These are phyloP conservation scores for Ceratocystis variospora DNA, from an alignment of 2,329 filamentous ascomycete genomes.

Conservation along the genomic window DNA sequence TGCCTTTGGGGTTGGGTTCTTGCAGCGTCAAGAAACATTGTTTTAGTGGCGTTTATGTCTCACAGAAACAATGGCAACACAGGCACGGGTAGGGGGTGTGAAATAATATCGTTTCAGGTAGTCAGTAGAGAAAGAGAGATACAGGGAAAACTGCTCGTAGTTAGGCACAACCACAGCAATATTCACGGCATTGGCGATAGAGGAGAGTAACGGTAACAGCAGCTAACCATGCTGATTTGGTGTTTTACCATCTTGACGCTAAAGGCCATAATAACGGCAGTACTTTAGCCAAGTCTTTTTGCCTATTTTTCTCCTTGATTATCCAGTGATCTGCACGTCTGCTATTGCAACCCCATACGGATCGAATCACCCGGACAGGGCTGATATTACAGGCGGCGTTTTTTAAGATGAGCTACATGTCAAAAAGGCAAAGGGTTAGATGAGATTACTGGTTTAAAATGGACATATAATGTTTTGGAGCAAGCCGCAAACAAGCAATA, in stretches of 20 bases:
- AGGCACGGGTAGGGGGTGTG: neutral
- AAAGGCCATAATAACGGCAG: neutral
- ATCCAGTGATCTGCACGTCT: neutral
- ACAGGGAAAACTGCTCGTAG: neutral
- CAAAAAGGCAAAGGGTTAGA: conserved; percentile 9
- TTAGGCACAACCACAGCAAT: neutral
- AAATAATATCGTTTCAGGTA: neutral
- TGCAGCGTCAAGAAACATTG: neutral
- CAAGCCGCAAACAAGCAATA: neutral
- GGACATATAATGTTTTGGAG: neutral
- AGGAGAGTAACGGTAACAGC: neutral
- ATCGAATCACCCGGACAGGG: conserved; percentile 1
- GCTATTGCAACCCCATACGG: neutral
- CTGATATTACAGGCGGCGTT: conserved; percentile 5
- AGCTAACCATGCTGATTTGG: neutral
- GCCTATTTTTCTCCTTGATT: neutral
- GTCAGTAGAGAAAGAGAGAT: neutral
- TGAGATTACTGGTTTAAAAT: neutral
- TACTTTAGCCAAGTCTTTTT: neutral
- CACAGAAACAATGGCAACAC: neutral
- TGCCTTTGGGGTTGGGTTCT: neutral
- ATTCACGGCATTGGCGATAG: neutral
- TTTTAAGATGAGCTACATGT: conserved; percentile 7
- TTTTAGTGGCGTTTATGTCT: conserved; percentile 1
- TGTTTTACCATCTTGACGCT: neutral